Percentiles rank a stretch among this genome's conserved stretches.
phyloP scores from a whole-genome alignment of 2,329 filamentous ascomycete species.

The Microdochium trichocladiopsis region DNA sequence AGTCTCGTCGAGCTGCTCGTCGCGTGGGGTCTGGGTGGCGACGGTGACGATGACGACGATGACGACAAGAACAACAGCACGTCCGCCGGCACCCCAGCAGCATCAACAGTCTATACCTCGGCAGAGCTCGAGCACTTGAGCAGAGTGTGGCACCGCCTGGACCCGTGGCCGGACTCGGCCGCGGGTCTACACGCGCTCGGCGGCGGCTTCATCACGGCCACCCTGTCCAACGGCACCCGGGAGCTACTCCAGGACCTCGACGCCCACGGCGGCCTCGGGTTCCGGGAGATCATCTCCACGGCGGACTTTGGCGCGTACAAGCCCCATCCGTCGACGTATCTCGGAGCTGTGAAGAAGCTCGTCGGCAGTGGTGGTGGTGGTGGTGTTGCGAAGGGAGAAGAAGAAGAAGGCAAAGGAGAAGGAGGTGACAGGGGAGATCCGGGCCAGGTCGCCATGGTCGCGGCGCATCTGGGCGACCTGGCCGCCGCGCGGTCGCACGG shows the following conservation, averaged over 20 bases:
- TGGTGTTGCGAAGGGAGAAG: no score
- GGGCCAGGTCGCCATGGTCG: conserved; percentile 66
- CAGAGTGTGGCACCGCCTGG: conserved; percentile 64
- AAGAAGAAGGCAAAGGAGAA: no score
- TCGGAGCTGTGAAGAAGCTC: conserved; percentile 56
- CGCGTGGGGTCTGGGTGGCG: conserved; percentile 43
- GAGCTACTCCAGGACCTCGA: conserved; percentile 60
- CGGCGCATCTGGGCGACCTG: conserved; percentile 66
- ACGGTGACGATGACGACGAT: neutral
- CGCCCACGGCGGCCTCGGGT: conserved; percentile 49
- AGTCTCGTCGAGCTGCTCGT: conserved; percentile 53
- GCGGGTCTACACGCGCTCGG: conserved; percentile 49
- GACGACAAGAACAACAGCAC: neutral
- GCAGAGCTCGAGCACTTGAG: conserved; percentile 58
- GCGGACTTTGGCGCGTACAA: conserved; percentile 73
- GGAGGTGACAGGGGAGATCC: no score
- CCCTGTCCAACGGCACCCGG: conserved; percentile 69
- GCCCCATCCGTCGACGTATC: conserved; percentile 60
- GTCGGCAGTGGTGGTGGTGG: conserved; percentile 24
- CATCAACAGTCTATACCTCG: conserved; percentile 45
- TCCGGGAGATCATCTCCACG: conserved; percentile 55
- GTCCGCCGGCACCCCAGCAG: neutral
- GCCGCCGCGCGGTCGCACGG: conserved; percentile 57
- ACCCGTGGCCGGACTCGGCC: conserved; percentile 60
- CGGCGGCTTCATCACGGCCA: conserved; percentile 49